These are phyloP conservation scores for Xanthoparmelia taractica DNA, from an alignment of 495 filamentous ascomycete genomes.

Conservation along the genomic window DNA sequence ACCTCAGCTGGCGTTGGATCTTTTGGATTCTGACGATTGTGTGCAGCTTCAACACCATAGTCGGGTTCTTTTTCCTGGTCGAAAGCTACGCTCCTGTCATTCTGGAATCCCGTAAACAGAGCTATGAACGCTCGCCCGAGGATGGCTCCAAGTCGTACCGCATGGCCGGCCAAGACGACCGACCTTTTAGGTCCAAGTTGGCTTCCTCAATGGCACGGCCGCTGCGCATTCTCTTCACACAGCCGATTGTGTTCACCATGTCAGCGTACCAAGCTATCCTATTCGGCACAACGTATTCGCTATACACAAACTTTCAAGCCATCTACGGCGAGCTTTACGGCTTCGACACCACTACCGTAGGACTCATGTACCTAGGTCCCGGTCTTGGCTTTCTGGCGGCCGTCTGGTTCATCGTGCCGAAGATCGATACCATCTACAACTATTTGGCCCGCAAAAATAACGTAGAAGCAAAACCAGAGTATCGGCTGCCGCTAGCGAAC, in stretches of 20 bases:
- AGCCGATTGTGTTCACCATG: constrained; percentile 53
- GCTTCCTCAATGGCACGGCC: constrained; percentile 38
- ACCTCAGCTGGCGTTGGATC: constrained; percentile 73
- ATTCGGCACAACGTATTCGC: constrained; percentile 52
- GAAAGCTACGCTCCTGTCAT: constrained; percentile 61
- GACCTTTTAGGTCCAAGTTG: constrained; percentile 21
- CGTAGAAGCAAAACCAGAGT: constrained; percentile 29
- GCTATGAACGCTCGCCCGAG: constrained; percentile 10
- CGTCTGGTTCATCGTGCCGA: constrained; percentile 37
- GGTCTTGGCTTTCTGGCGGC: constrained; percentile 46
- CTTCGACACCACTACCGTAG: constrained; percentile 41
- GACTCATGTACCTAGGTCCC: constrained; percentile 56
- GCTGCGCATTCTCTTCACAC: constrained; percentile 49
- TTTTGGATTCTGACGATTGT: constrained; percentile 73
- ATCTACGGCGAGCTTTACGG: constrained; percentile 43
- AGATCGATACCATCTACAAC: constrained; percentile 36
- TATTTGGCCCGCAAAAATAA: constrained; percentile 26
- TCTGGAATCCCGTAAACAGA: constrained; percentile 24
- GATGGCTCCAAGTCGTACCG: constrained; percentile 16
- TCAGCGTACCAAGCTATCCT: constrained; percentile 52
- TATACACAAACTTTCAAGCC: constrained; percentile 53
- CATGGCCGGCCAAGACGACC: constrained; percentile 25
- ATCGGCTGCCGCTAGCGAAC: constrained; percentile 44
- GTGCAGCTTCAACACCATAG: constrained; percentile 43
- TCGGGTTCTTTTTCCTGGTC: constrained; percentile 47